A percentile compares a stretch with the other conserved stretches of the same genome.
phyloP scores from a whole-genome alignment of 768 basidiomycete genomes.

The Serendipita sp. region DNA sequence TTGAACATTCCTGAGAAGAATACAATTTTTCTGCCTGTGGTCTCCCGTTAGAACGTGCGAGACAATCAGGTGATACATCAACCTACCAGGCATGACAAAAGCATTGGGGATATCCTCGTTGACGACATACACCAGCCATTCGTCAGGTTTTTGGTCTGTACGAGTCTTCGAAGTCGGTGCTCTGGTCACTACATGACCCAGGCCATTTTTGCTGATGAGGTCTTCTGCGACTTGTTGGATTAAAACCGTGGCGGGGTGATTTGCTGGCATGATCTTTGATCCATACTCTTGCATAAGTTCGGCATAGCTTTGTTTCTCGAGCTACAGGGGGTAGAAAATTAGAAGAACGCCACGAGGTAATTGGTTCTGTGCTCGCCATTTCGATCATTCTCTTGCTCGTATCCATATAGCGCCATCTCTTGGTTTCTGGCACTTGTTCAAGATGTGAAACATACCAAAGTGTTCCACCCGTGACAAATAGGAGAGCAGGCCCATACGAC shows the following conservation, averaged over 20 bases:
- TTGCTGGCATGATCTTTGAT: conserved; percentile 41
- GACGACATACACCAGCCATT: conserved; percentile 67
- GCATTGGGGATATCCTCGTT: conserved; percentile 66
- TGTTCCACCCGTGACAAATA: background rate
- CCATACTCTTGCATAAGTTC: conserved; percentile 38
- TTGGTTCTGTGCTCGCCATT: conserved; percentile 23
- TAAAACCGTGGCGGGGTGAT: conserved; percentile 48
- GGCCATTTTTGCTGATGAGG: conserved; percentile 14
- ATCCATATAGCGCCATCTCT: conserved; percentile 81
- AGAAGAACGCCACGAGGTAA: background rate
- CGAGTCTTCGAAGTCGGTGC: background rate
- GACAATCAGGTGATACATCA: too few relatives aligned
- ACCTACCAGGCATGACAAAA: conserved; percentile 51
- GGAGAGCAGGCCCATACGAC: background rate
- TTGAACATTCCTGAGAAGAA: conserved; percentile 86
- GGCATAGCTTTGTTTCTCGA: conserved; percentile 27
- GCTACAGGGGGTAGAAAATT: conserved; percentile 22
- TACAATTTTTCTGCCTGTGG: conserved; percentile 50
- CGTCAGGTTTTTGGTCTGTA: conserved; percentile 7
- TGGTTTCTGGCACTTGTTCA: conserved; percentile 75
- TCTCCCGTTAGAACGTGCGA: too few relatives aligned
- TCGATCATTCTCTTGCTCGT: conserved; percentile 42
- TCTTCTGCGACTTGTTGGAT: conserved; percentile 44
- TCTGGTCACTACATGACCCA: background rate
- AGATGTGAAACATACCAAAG: conserved; percentile 21